Evolutionary conservation across 345 rosid genomes (phyloP).

Genomic region (Bruguiera parviflora): DNA sequence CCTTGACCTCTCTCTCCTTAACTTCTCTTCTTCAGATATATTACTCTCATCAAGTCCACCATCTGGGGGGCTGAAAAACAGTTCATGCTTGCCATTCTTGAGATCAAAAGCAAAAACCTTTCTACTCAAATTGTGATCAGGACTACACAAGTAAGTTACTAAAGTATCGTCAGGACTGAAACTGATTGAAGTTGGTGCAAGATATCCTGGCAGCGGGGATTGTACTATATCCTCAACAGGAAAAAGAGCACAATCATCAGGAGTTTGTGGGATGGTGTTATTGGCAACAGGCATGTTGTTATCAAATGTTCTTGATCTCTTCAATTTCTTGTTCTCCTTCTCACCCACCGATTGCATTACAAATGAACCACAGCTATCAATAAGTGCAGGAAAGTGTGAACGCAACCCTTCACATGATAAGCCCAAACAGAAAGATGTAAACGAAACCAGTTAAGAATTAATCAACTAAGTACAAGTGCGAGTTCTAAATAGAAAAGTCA

Average conservation of each 20-base stretch:
- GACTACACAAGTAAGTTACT: constrained; percentile 67
- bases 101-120: constrained; percentile 66
- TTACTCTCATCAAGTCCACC: constrained; percentile 93
- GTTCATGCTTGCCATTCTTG: constrained; percentile 50
- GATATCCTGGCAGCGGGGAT: constrained; percentile 87
- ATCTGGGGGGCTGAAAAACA: constrained; percentile 75
- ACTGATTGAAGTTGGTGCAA: constrained; percentile 63
- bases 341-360: constrained; percentile 59
- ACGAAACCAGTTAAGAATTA: not conserved
- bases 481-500: not conserved
- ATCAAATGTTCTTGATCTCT: constrained; percentile 39
- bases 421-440: not conserved
- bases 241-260: constrained; percentile 44
- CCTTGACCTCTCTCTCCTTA: constrained; percentile 87
- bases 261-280: constrained; percentile 29
- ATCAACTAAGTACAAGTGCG: not conserved
- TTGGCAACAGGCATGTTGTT: constrained; percentile 56
- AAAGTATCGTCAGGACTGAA: constrained; percentile 84
- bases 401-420: constrained; percentile 7
- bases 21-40: constrained; percentile 78
- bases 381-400: constrained; percentile 14
- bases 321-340: constrained; percentile 42
- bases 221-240: constrained; percentile 80
- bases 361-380: constrained; percentile 19
- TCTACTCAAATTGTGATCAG: constrained; percentile 65